These are phyloP conservation scores for Solanum aculeatissimum DNA, from an alignment of 305 asterid genomes.

Conservation along the genomic window DNA sequence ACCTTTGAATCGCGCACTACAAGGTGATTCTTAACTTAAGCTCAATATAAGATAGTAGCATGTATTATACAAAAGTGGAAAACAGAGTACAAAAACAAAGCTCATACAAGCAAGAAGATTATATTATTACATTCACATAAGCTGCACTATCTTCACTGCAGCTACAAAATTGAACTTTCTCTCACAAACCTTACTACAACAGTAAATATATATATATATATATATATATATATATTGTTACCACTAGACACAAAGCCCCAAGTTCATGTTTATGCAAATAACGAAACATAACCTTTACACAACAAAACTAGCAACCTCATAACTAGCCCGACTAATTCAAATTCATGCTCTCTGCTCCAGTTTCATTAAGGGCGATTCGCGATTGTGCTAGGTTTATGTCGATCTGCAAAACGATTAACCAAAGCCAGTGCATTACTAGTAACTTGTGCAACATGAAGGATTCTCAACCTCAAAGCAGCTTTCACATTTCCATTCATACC, in stretches of 20 bases:
- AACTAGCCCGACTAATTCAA: neutral
- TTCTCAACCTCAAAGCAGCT: slow-evolving; percentile 21
- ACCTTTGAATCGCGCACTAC: too few species aligned
- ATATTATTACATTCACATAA: neutral
- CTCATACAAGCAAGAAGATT: neutral
- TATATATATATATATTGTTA: neutral
- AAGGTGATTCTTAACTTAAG: neutral
- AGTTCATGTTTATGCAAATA: neutral
- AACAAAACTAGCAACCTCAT: neutral
- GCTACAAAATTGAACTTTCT: neutral
- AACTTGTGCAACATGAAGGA: slow-evolving; percentile 28
- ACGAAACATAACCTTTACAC: neutral
- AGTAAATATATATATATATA: neutral
- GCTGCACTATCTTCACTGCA: neutral
- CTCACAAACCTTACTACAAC: neutral
- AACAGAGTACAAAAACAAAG: neutral
- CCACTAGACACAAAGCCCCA: neutral
- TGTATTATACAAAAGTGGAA: neutral
- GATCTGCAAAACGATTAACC: slow-evolving; percentile 38
- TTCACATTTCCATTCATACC: slow-evolving; percentile 30
- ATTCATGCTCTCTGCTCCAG: neutral
- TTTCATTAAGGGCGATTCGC: neutral
- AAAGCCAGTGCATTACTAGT: slow-evolving; percentile 50
- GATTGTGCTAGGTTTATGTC: neutral
- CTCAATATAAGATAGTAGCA: neutral